phyloP scores from a whole-genome alignment of 148 eudicot genomes.

The Rhododendron vialii region DNA sequence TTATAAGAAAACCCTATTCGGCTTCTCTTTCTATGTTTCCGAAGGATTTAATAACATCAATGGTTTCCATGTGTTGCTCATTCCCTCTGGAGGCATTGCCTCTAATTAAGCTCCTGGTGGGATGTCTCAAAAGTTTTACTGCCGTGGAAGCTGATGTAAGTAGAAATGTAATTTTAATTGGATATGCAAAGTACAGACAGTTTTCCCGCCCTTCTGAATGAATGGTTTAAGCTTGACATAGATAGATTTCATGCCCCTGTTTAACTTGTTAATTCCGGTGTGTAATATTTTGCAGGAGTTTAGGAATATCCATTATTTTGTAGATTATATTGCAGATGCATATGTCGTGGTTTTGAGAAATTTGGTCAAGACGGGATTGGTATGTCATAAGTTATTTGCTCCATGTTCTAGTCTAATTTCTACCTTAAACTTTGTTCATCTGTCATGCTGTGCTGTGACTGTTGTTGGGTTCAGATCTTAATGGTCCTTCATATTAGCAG shows the following conservation, averaged over 20 bases:
- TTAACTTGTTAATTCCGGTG: not conserved
- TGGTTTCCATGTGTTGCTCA: conserved; percentile 72
- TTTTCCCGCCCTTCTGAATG: not conserved
- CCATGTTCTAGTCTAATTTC: not conserved
- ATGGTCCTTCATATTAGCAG: conserved; percentile 29
- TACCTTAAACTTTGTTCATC: not conserved
- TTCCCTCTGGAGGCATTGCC: conserved; percentile 51
- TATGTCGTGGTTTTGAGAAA: conserved; percentile 55
- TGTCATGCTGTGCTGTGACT: conserved; percentile 1
- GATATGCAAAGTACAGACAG: not conserved
- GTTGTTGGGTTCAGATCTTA: not conserved
- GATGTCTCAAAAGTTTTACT: conserved; percentile 41
- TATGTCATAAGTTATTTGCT: conserved; percentile 23
- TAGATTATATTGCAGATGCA: conserved; percentile 57
- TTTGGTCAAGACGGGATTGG: conserved; percentile 43
- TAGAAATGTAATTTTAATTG: conserved; percentile 4
- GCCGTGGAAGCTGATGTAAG: conserved; percentile 55
- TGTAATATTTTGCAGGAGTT: conserved; percentile 39
- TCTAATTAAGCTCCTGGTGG: conserved; percentile 55
- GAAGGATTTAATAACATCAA: conserved; percentile 46
- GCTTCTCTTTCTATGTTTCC: conserved; percentile 35
- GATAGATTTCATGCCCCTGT: not conserved
- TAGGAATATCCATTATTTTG: conserved; percentile 23
- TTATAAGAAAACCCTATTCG: conserved; percentile 41
- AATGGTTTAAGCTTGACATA: not conserved